A percentile compares a stretch with the other conserved stretches of the same genome.
phyloP scores from a whole-genome alignment of 2,329 filamentous ascomycete species.

The Phialemoniopsis sp. region DNA sequence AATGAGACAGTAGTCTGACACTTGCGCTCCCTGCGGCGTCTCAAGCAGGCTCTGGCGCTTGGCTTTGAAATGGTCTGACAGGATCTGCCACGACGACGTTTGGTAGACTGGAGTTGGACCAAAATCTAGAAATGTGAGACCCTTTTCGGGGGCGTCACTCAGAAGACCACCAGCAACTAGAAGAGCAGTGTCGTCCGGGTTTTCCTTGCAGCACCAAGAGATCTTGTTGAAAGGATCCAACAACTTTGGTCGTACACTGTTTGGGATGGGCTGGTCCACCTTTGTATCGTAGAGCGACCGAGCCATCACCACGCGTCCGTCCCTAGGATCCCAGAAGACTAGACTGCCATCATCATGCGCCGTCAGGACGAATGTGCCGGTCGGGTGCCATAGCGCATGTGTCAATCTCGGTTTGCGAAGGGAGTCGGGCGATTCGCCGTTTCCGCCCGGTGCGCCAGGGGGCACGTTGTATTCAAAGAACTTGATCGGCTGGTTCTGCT shows the following conservation, averaged over 20 bases:
- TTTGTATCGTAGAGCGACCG: conserved; percentile 72
- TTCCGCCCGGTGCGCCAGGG: conserved; percentile 78
- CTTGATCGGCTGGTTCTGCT: conserved; percentile 74
- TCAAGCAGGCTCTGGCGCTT: conserved; percentile 69
- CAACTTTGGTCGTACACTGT: conserved; percentile 38
- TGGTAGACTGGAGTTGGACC: conserved; percentile 86
- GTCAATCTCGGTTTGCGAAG: conserved; percentile 70
- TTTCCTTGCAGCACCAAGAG: conserved; percentile 90
- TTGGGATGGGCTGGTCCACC: conserved; percentile 61
- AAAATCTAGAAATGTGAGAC: conserved; percentile 84
- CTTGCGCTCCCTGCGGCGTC: conserved; percentile 72
- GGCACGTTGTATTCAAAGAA: conserved; percentile 84
- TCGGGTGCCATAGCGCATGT: conserved; percentile 91
- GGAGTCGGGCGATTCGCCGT: conserved; percentile 57
- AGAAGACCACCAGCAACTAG: conserved; percentile 79
- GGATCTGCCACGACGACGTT: conserved; percentile 83
- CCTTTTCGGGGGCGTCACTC: conserved; percentile 63
- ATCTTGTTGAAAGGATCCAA: conserved; percentile 76
- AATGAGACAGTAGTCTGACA: conserved; percentile 77
- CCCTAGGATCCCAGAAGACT: conserved; percentile 91
- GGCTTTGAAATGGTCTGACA: conserved; percentile 75
- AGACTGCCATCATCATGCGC: conserved; percentile 88
- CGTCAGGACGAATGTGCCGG: conserved; percentile 82
- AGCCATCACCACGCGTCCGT: conserved; percentile 79
- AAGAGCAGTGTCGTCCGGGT: conserved; percentile 88